Conservation (phyloP, 2,329 filamentous ascomycete genomes). For the Xylariaceae sp. region DNA sequence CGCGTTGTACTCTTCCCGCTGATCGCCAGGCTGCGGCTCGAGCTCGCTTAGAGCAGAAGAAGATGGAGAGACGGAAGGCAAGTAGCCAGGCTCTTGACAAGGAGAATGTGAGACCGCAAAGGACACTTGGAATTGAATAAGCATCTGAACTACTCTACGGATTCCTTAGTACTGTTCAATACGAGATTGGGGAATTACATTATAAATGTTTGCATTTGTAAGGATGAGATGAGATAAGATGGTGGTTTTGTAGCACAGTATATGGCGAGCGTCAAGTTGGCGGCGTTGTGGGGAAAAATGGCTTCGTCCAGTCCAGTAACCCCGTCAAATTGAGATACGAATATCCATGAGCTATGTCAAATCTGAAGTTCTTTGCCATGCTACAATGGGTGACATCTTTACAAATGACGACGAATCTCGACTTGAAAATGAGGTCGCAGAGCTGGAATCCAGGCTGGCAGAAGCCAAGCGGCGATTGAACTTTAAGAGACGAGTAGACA, state of each 20-base stretch:
- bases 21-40: conserved; percentile 60
- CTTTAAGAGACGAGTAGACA: conserved; percentile 18
- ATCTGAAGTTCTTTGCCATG: conserved; percentile 11
- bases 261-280: conserved; percentile 22
- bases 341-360: conserved; percentile 13
- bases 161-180: too few species aligned
- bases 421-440: conserved; percentile 60
- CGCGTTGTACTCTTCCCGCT: conserved; percentile 53
- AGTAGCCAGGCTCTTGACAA: conserved; percentile 39
- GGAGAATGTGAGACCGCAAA: conserved; percentile 53
- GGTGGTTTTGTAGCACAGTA: conserved; percentile 13
- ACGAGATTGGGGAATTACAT: too few species aligned
- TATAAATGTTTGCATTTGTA: conserved; percentile 8
- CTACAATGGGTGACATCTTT: conserved; percentile 27
- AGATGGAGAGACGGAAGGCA: conserved; percentile 54
- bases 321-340: conserved; percentile 15
- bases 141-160: background rate
- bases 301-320: conserved; percentile 14
- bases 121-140: background rate
- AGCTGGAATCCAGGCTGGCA: conserved; percentile 60
- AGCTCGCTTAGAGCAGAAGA: conserved; percentile 60
- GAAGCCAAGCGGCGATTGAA: conserved; percentile 44
- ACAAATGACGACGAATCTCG: conserved; percentile 30
- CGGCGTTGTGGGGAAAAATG: conserved; percentile 28
- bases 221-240: conserved; percentile 8